These are phyloP conservation scores for Paraconiothyrium brasiliense DNA, from an alignment of 2,329 filamentous ascomycete species.

Conservation along the genomic window DNA sequence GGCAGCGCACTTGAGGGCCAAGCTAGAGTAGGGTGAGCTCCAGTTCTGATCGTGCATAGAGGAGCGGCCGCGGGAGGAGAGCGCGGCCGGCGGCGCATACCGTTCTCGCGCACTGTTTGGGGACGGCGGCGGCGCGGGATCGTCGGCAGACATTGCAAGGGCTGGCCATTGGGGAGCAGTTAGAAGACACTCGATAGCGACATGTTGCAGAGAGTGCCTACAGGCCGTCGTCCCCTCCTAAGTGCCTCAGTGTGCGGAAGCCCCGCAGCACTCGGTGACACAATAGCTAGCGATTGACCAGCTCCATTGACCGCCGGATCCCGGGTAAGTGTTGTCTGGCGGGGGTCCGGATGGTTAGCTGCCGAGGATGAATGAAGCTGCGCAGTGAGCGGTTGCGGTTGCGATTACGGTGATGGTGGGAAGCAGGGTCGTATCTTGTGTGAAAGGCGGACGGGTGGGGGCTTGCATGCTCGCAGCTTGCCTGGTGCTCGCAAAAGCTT, in stretches of 20 bases:
- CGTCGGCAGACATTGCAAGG: constrained; percentile 48
- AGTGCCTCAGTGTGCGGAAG: constrained; percentile 53
- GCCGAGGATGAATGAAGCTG: constrained; percentile 1
- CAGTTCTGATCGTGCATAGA: constrained; percentile 28
- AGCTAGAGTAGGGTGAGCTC: constrained; percentile 39
- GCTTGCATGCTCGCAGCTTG: constrained; percentile 16
- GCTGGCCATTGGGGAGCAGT: constrained; percentile 34
- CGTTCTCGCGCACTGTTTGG: constrained; percentile 40
- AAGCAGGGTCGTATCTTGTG: constrained; percentile 9
- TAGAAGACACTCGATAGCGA: constrained; percentile 27
- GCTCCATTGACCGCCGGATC: constrained; percentile 51
- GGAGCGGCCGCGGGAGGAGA: constrained; percentile 33
- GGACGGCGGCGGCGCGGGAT: constrained; percentile 48
- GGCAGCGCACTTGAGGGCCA: constrained; percentile 53
- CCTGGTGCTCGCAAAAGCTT: constrained; percentile 22
- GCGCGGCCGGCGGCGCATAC: constrained; percentile 44
- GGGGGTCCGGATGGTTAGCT: constrained; percentile 3
- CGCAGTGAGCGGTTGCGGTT: background rate
- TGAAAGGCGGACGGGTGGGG: constrained; percentile 20
- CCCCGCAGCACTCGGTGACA: constrained; percentile 55
- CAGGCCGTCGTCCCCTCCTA: constrained; percentile 51
- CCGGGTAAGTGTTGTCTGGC: constrained; percentile 18
- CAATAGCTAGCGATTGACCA: constrained; percentile 52
- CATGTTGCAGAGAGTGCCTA: constrained; percentile 30
- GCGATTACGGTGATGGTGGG: background rate